Percentiles rank a stretch among this genome's conserved stretches.
These are phyloP conservation scores for Heritiera littoralis DNA, from an alignment of 345 rosid genomes.

Conservation along the genomic window DNA sequence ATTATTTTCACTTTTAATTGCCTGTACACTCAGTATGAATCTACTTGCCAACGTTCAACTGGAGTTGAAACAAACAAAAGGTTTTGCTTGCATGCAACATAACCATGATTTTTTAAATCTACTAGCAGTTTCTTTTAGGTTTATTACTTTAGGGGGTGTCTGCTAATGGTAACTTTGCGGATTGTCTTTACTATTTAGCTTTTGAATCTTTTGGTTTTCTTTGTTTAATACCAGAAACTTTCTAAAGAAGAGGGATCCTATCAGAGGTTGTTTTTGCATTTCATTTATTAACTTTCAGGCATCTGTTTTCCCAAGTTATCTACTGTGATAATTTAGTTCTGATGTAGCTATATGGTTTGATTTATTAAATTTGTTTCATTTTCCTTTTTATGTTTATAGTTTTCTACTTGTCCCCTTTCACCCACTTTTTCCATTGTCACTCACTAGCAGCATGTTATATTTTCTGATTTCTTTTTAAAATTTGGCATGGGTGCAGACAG, in stretches of 20 bases:
- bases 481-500: conserved; percentile 64
- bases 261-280: not conserved
- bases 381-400: not conserved
- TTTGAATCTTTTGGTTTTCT: not conserved
- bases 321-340: too few relatives aligned
- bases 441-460: not conserved
- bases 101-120: not conserved
- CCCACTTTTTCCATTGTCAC: too few relatives aligned
- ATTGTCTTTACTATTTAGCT: not conserved
- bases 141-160: not conserved
- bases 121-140: not conserved
- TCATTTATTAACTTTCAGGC: not conserved
- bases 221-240: not conserved
- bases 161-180: not conserved
- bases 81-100: not conserved
- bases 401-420: not conserved
- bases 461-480: conserved; percentile 10
- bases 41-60: not conserved
- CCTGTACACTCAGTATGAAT: not conserved
- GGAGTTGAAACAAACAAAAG: not conserved
- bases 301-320: not conserved
- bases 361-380: not conserved
- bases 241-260: not conserved
- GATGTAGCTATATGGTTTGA: too few relatives aligned
- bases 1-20: not conserved